A percentile compares a stretch with the other conserved stretches of the same genome.
phyloP scores from a whole-genome alignment of 2,329 filamentous ascomycete genomes.

The Pestalotiopsis sp. region DNA sequence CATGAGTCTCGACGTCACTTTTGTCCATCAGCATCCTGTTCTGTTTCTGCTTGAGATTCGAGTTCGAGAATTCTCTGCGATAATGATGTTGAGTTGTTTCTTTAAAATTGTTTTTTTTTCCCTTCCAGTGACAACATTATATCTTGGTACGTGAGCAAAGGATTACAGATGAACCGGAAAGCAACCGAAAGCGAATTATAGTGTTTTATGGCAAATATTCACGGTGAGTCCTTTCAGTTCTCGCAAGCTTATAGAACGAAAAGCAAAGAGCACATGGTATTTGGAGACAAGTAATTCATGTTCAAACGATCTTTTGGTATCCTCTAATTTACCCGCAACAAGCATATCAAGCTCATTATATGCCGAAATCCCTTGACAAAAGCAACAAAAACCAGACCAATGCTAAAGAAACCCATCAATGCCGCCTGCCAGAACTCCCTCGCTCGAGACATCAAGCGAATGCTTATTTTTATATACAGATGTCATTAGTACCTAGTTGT shows the following conservation, averaged over 20 bases:
- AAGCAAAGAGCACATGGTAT: neutral
- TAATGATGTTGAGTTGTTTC: no score
- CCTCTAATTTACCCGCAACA: neutral
- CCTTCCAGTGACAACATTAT: no score
- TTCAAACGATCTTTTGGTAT: conserved; percentile 2
- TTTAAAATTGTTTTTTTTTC: no score
- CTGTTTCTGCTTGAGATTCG: no score
- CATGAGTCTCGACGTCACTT: no score
- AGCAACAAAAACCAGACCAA: neutral
- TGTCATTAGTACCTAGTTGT: conserved; percentile 40
- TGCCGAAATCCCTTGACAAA: neutral
- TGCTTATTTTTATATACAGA: neutral
- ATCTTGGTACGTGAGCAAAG: no score
- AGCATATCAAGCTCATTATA: neutral
- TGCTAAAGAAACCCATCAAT: neutral
- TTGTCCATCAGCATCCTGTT: no score
- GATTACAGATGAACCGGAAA: no score
- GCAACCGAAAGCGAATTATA: no score
- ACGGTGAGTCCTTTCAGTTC: no score
- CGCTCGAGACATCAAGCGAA: conserved; percentile 3
- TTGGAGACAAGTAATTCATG: neutral
- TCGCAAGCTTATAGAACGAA: neutral
- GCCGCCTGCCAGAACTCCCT: conserved; percentile 1
- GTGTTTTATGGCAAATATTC: no score
- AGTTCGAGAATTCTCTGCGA: no score